phyloP scores from a whole-genome alignment of 768 basidiomycete species.

The Psilocybe tampanensis region DNA sequence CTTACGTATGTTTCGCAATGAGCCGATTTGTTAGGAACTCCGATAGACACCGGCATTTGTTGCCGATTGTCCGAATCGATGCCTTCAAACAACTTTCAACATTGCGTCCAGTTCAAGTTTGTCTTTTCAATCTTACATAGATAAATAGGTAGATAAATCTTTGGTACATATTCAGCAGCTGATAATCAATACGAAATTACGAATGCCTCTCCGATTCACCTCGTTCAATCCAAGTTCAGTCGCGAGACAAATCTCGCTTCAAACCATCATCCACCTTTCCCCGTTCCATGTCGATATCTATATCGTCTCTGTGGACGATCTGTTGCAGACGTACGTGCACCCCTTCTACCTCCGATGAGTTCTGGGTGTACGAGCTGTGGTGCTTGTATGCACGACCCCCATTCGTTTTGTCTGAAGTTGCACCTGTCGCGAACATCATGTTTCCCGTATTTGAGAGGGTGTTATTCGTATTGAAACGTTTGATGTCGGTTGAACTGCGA shows the following conservation, averaged over 20 bases:
- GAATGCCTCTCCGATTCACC: no score
- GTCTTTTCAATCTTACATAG: no score
- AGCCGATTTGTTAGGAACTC: no score
- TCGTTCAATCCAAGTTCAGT: no score
- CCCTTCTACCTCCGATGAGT: background rate
- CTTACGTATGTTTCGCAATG: no score
- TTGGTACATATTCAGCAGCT: no score
- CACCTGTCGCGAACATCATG: background rate
- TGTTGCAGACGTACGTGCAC: background rate
- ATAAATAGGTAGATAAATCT: no score
- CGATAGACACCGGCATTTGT: no score
- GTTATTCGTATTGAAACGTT: background rate
- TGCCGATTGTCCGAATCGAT: no score
- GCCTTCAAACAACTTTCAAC: no score
- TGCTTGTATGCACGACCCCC: background rate
- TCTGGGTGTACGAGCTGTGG: background rate
- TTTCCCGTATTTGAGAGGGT: background rate
- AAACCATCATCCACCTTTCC: background rate
- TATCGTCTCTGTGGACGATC: background rate
- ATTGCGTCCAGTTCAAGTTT: no score
- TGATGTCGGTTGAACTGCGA: conserved; percentile 1
- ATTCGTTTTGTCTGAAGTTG: background rate
- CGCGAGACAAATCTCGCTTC: background rate
- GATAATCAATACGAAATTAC: no score
- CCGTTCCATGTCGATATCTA: background rate